Base-by-base conservation (phyloP, 2,329 filamentous ascomycete genomes). In the Botryotinia globosa region DNA sequence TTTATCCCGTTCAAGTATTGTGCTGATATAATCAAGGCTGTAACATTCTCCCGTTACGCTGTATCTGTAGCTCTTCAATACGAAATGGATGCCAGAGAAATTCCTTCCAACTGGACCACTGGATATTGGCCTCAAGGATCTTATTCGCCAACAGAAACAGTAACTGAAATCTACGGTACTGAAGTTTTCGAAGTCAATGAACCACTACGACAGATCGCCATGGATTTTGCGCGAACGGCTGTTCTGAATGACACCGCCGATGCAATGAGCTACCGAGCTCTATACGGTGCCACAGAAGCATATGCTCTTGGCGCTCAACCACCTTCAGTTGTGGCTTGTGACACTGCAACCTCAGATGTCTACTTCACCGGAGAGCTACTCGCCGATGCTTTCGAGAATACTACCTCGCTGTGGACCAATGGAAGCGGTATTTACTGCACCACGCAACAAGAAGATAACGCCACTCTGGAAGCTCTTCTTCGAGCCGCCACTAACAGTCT, bases 1-100 rank as follows among this genome's bases (percentile, higher is more conserved):
- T 9, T 22, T 7, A 18, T 42, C 8, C n/a, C 10, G 2, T 6
- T 9, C 6, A 9, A 4, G 29, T 59, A 5, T 20, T 63, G 4
- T 54, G 14, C 56, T 63, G 20, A 70, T n/a, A 29, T n/a, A 42
- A 32, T 8, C 20, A 51, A 70, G 68, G 86, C 87, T 51, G 91
- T 92, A 0, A 89, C 90, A 0, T 87, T 94, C 66, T 87, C 89
- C 44, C 85, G 87, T 18, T 94, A 89, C 78, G 87, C 90, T 0
- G 86, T 94, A 4, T 91, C 94, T 78, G 90, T 93, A 3, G 90
- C 89, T 0, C 83, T 93, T 72, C 91, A 94, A 80, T 92, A 93
- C 75, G 91, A 94, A 80, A 87, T 94, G 74, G 91, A 93, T 77
- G 82, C 87, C 1, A 87, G 91, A 45, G 90, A 92, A 75, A 86